phyloP scores from a whole-genome alignment of 169 alveolate species.

The Plasmodium vivax region DNA sequence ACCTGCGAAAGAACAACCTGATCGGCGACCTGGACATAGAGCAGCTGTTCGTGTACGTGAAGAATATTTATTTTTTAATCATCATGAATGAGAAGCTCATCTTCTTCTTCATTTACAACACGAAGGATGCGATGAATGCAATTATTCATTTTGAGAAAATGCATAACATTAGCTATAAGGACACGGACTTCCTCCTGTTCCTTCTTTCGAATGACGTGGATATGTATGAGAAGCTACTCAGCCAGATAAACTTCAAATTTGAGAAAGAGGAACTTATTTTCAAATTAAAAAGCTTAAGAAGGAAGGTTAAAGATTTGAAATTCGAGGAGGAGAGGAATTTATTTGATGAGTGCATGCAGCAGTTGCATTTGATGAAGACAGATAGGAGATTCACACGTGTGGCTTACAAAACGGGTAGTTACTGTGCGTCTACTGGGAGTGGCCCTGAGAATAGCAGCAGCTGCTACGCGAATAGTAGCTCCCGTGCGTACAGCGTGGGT shows the following conservation, averaged over 20 bases:
- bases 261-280: constrained; percentile 30
- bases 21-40: constrained; percentile 11
- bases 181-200: constrained; percentile 23
- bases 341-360: constrained; percentile 12
- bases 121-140: constrained; percentile 51
- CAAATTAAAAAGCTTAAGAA: constrained; percentile 18
- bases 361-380: constrained; percentile 12
- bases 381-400: not conserved
- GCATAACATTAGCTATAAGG: constrained; percentile 11
- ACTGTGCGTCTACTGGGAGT: not conserved
- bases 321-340: constrained; percentile 29
- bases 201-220: constrained; percentile 25
- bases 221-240: constrained; percentile 16
- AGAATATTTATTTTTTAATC: constrained; percentile 28
- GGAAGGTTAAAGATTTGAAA: constrained; percentile 18
- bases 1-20: constrained; percentile 22
- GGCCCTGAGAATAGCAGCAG: not conserved
- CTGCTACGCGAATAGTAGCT: not conserved
- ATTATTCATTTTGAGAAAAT: constrained; percentile 5
- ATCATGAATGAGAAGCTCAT: constrained; percentile 21
- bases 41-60: constrained; percentile 10
- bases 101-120: constrained; percentile 15
- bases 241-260: not conserved
- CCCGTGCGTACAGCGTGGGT: not conserved
- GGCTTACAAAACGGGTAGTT: not conserved